phyloP scores from a whole-genome alignment of 1,284 basidiomycete species.

The Grifola frondosa region DNA sequence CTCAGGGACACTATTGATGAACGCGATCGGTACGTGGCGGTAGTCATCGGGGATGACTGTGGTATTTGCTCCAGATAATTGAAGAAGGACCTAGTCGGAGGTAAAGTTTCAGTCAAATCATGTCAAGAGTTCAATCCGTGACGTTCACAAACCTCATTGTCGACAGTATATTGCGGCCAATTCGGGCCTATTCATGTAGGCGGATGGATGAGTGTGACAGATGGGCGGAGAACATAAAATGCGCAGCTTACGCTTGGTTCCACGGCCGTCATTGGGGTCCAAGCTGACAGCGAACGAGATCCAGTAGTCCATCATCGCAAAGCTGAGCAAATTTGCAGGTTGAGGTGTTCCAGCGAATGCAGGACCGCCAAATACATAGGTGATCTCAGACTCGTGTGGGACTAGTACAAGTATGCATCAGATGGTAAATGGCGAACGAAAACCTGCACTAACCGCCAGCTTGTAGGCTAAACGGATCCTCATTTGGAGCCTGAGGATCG shows the following conservation, averaged over 20 bases:
- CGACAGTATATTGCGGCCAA: conserved; percentile 17
- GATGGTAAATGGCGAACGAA: no score
- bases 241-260: conserved; percentile 32
- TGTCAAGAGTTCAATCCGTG: no score
- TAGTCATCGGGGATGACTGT: conserved; percentile 15
- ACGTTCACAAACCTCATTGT: conserved; percentile 13
- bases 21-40: conserved; percentile 15
- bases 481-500: conserved; percentile 36
- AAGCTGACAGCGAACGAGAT: conserved; percentile 49
- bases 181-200: conserved; percentile 11
- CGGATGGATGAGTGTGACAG: neutral
- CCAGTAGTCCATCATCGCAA: conserved; percentile 50
- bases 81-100: conserved; percentile 18
- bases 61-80: conserved; percentile 15
- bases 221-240: conserved; percentile 5
- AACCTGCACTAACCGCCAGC: conserved; percentile 29
- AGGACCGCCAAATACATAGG: conserved; percentile 39
- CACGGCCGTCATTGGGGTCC: conserved; percentile 49
- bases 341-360: no score
- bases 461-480: conserved; percentile 19
- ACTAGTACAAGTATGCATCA: no score
- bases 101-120: no score
- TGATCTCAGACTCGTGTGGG: conserved; percentile 39
- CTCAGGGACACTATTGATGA: conserved; percentile 9
- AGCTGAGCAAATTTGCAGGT: conserved; percentile 33